These are phyloP conservation scores for Acanthamoeba triangularis DNA, from an alignment of 208 protist genomes.

Conservation along the genomic window DNA sequence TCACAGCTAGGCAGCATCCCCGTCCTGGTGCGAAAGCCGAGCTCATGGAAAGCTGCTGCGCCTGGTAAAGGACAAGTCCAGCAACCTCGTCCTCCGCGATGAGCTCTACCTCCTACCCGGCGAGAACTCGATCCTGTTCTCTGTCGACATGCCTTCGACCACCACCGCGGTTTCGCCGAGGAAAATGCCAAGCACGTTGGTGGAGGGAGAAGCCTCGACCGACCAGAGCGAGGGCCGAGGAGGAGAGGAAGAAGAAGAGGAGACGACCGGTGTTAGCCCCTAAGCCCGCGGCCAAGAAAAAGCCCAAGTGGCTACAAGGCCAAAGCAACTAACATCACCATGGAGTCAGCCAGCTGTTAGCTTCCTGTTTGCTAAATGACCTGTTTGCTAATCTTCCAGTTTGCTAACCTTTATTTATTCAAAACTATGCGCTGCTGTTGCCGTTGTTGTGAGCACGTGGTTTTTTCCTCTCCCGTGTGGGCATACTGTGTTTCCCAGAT, in stretches of 20 bases:
- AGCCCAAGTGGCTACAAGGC: no score
- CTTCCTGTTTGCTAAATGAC: no score
- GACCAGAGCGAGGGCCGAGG: no score
- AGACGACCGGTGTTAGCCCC: background rate
- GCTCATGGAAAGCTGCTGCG: background rate
- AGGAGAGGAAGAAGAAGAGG: background rate
- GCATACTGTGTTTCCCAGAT: no score
- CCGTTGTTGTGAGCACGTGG: no score
- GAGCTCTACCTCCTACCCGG: conserved; percentile 1
- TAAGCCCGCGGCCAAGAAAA: background rate
- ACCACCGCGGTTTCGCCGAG: background rate
- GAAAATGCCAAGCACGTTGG: background rate
- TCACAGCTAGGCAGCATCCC: background rate
- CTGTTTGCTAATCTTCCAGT: no score
- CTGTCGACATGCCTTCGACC: background rate
- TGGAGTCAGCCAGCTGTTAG: no score
- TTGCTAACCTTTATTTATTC: no score
- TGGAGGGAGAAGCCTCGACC: background rate
- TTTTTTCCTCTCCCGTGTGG: no score
- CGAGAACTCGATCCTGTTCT: background rate
- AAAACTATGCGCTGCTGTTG: no score
- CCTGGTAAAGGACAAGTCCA: background rate
- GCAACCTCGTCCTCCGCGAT: background rate
- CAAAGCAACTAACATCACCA: no score
- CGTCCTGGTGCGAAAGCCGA: background rate